Conservation (phyloP, 495 filamentous ascomycete species). For the Talaromyces wortmannii region DNA sequence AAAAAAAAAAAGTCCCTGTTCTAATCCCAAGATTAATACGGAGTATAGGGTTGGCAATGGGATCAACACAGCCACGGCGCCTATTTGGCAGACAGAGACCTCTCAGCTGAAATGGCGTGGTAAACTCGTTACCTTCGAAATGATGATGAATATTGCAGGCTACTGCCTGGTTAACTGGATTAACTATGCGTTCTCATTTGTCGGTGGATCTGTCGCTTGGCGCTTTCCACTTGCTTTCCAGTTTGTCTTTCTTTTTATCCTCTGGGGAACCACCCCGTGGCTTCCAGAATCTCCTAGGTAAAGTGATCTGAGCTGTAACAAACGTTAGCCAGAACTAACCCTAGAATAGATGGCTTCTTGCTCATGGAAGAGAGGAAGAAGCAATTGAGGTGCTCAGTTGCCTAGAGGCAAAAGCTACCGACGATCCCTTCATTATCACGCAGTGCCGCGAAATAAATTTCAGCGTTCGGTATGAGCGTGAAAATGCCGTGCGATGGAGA, state of each 20-base stretch:
- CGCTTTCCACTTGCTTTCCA: constrained; percentile 47
- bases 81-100: constrained; percentile 61
- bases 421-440: constrained; percentile 40
- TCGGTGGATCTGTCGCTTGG: constrained; percentile 38
- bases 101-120: constrained; percentile 52
- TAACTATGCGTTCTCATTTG: constrained; percentile 48
- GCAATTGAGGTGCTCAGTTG: constrained; percentile 42
- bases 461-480: constrained; percentile 39
- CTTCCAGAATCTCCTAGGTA: constrained; percentile 48
- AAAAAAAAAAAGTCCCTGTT: too few relatives aligned
- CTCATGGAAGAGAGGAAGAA: constrained; percentile 33
- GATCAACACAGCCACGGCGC: constrained; percentile 56
- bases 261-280: constrained; percentile 43
- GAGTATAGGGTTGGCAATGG: constrained; percentile 58
- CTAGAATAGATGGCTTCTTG: constrained; percentile 46
- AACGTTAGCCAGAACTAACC: too few relatives aligned
- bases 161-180: constrained; percentile 50
- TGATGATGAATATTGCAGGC: constrained; percentile 55
- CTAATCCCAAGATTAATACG: not conserved
- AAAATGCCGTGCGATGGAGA: constrained; percentile 37
- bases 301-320: too few relatives aligned
- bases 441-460: constrained; percentile 41
- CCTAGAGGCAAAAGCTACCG: constrained; percentile 30
- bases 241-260: constrained; percentile 43
- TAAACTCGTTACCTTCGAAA: constrained; percentile 52